Percentiles rank a stretch among this genome's conserved stretches.
phyloP scores from a whole-genome alignment of 2,329 filamentous ascomycete species.

The Seiridium cupressi region DNA sequence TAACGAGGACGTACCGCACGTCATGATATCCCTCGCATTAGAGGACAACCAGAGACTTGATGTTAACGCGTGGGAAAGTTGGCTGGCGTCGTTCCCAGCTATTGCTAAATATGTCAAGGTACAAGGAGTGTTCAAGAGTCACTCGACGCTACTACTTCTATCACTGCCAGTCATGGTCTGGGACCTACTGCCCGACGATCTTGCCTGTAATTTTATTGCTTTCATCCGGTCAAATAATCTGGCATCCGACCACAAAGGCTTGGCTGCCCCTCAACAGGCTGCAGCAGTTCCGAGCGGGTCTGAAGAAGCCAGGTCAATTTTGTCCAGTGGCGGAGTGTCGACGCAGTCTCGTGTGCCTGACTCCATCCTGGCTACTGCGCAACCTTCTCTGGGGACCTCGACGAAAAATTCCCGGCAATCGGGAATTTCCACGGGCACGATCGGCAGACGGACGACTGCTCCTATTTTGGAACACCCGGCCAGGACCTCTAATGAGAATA shows the following conservation, averaged over 20 bases:
- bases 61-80: slow-evolving; percentile 58
- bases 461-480: slow-evolving; percentile 12
- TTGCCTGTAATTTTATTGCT: slow-evolving; percentile 55
- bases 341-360: slow-evolving; percentile 7
- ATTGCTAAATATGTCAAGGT: slow-evolving; percentile 60
- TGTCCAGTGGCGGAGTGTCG: slow-evolving; percentile 24
- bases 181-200: slow-evolving; percentile 57
- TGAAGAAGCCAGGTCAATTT: slow-evolving; percentile 13
- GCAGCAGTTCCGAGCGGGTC: slow-evolving; percentile 12
- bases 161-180: slow-evolving; percentile 60
- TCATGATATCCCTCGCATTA: slow-evolving; percentile 59
- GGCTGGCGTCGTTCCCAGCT: slow-evolving; percentile 54
- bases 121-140: slow-evolving; percentile 60
- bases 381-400: neutral
- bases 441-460: slow-evolving; percentile 8
- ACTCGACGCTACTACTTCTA: slow-evolving; percentile 56
- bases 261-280: slow-evolving; percentile 13
- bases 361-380: no score
- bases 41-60: slow-evolving; percentile 57
- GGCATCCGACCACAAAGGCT: slow-evolving; percentile 28
- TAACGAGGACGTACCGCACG: slow-evolving; percentile 55
- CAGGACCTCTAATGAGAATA: slow-evolving; percentile 22
- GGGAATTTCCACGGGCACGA: neutral
- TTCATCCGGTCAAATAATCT: slow-evolving; percentile 60
- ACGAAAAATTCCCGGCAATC: neutral